Evolutionary conservation across 306 rosid genomes (phyloP).

Genomic region (Cucurbita ficifolia): DNA sequence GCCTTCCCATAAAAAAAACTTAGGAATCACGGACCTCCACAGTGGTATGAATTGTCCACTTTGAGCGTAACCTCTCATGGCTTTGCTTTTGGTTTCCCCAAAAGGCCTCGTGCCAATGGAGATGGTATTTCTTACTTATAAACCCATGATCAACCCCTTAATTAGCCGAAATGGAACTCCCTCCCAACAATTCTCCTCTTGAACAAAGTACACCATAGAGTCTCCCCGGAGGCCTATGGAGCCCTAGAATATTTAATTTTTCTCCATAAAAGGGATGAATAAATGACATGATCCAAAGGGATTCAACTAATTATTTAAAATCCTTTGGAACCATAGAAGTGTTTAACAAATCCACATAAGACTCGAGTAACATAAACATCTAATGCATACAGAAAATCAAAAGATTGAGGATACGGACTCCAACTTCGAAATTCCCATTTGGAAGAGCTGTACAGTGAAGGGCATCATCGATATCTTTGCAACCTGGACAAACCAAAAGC

Average conservation of each 20-base stretch:
- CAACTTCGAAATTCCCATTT: constrained; percentile 95
- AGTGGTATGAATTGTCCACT: too few relatives aligned
- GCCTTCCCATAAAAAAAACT: too few relatives aligned
- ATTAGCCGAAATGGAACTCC: too few relatives aligned
- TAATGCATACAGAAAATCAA: background rate
- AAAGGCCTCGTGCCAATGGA: too few relatives aligned
- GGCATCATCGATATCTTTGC: constrained; percentile 97
- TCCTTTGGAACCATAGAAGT: background rate
- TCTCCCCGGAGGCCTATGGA: too few relatives aligned
- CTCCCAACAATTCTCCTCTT: too few relatives aligned
- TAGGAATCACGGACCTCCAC: too few relatives aligned
- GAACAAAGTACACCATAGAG: too few relatives aligned
- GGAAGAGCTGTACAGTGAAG: constrained; percentile 84
- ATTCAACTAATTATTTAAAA: background rate
- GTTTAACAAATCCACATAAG: background rate
- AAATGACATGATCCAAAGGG: background rate
- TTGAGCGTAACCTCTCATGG: too few relatives aligned
- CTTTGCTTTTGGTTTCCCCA: too few relatives aligned
- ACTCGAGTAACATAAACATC: background rate
- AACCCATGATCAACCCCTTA: too few relatives aligned
- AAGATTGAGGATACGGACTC: constrained; percentile 80
- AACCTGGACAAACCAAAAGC: constrained; percentile 46
- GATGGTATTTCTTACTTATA: too few relatives aligned
- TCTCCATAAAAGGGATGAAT: background rate
- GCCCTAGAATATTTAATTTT: background rate